Conservation (phyloP, 495 filamentous ascomycete species). For the Gamarada debralockiae region DNA sequence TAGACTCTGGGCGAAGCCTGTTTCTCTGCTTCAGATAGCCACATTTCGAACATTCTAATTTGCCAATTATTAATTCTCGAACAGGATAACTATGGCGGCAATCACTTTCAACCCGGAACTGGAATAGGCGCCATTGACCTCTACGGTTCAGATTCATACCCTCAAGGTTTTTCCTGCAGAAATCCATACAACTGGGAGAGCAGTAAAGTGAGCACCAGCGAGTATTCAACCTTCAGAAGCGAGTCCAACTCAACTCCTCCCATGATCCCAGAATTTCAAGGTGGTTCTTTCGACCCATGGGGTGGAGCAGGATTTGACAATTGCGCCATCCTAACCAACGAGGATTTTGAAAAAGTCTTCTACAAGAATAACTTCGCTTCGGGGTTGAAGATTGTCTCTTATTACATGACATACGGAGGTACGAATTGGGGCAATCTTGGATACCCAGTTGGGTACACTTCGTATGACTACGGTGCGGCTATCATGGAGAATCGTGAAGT, state of each 20-base stretch:
- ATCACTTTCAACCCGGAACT: not conserved
- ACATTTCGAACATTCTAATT: too few relatives aligned
- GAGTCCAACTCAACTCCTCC: not conserved
- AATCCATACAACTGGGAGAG: not conserved
- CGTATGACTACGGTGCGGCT: conserved; percentile 59
- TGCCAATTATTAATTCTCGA: too few relatives aligned
- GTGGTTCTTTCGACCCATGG: not conserved
- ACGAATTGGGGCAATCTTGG: conserved; percentile 83
- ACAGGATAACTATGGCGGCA: too few relatives aligned
- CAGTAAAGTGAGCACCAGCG: not conserved
- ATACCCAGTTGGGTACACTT: conserved; percentile 55
- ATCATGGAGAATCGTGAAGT: conserved; percentile 64
- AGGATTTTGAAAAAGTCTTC: conserved; percentile 69
- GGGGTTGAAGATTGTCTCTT: conserved; percentile 54
- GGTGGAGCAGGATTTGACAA: conserved; percentile 48
- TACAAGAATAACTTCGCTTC: conserved; percentile 73
- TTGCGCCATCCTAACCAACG: conserved; percentile 57
- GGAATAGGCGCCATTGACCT: conserved; percentile 63
- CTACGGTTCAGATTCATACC: conserved; percentile 54
- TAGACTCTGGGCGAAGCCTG: too few relatives aligned
- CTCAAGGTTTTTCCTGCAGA: conserved; percentile 21
- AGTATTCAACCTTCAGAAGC: not conserved
- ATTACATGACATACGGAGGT: conserved; percentile 66
- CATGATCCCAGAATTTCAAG: not conserved
- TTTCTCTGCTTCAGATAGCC: too few relatives aligned